Evolutionary conservation across 208 protist genomes (phyloP).

Genomic region (Histomonas meleagridis): DNA sequence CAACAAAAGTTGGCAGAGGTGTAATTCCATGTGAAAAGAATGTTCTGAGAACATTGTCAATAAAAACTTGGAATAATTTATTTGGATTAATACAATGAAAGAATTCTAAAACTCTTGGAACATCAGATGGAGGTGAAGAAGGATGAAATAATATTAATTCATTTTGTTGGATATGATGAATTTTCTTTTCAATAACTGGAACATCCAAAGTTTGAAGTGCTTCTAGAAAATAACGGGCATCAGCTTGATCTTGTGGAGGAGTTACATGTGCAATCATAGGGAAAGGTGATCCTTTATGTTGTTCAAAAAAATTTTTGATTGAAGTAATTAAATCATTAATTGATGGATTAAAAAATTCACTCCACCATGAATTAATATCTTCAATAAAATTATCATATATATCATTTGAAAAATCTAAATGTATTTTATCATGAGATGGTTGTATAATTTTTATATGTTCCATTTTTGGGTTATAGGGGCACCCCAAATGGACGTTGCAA

Average conservation of each 20-base stretch:
- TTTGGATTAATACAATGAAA: not conserved
- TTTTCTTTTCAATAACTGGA: not conserved
- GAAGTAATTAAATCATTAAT: too few relatives aligned
- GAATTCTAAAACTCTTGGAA: not conserved
- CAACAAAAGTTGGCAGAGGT: not conserved
- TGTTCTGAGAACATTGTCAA: not conserved
- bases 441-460: too few relatives aligned
- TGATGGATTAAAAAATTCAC: too few relatives aligned
- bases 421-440: too few relatives aligned
- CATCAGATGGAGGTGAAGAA: not conserved
- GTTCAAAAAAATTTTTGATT: not conserved
- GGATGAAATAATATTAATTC: constrained; percentile 2
- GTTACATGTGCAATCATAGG: constrained; percentile 1
- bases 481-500: too few relatives aligned
- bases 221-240: not conserved
- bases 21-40: not conserved
- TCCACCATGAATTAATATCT: too few relatives aligned
- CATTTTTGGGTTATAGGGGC: too few relatives aligned
- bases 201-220: not conserved
- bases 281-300: not conserved
- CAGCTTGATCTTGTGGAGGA: constrained; percentile 8
- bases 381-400: too few relatives aligned
- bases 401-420: too few relatives aligned
- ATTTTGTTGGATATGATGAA: constrained; percentile 7
- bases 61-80: not conserved